A percentile compares a stretch with the other conserved stretches of the same genome.
These are phyloP conservation scores for Thalassiosira mediterranea DNA, from an alignment of 352 stramenopile genomes.

Conservation along the genomic window DNA sequence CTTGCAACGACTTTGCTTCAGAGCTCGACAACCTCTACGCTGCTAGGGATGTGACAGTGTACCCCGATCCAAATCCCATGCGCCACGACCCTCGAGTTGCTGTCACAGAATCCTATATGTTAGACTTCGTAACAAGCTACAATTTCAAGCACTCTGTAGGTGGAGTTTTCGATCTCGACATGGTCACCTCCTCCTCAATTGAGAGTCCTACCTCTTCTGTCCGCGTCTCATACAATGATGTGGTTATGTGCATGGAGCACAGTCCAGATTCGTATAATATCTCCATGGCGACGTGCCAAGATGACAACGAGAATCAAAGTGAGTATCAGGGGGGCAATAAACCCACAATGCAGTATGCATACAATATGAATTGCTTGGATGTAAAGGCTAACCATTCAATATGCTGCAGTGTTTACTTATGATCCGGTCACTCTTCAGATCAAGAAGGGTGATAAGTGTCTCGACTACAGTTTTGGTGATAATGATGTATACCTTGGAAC, in stretches of 20 bases:
- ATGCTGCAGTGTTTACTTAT: not conserved
- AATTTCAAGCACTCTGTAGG: not conserved
- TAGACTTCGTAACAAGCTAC: not conserved
- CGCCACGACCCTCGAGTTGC: not conserved
- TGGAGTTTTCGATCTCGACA: not conserved
- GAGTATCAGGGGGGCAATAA: too few species aligned
- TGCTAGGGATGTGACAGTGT: not conserved
- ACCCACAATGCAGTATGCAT: too few species aligned
- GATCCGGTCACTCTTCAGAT: not conserved
- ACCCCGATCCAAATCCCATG: not conserved
- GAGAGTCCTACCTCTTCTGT: too few species aligned
- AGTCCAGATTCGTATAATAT: not conserved
- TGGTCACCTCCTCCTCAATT: not conserved
- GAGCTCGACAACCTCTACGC: not conserved
- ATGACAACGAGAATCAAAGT: too few species aligned
- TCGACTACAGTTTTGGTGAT: not conserved
- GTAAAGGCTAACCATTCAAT: too few species aligned
- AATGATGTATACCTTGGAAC: not conserved
- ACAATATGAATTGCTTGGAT: too few species aligned
- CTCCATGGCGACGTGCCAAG: not conserved
- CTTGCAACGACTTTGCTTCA: not conserved
- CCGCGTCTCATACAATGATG: too few species aligned
- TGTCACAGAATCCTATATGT: not conserved
- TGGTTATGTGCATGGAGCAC: not conserved
- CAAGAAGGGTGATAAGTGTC: not conserved